Evolutionary conservation across 2,329 filamentous ascomycete species (phyloP).

Genomic region (Ilyonectria robusta): DNA sequence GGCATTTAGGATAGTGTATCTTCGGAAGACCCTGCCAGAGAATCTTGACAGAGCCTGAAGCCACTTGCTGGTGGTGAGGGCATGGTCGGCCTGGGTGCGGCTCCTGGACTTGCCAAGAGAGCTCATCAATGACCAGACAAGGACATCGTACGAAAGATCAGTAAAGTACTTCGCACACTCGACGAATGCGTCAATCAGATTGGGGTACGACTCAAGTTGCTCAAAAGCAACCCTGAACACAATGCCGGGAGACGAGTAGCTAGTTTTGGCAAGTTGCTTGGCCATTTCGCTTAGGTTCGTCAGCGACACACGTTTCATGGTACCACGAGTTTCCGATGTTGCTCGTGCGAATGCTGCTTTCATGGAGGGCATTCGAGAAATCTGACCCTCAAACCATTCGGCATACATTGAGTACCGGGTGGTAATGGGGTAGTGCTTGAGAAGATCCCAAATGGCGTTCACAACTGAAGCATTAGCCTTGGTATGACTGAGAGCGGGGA

Average conservation of each 20-base stretch:
- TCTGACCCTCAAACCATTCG: constrained; percentile 90
- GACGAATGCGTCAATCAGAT: constrained; percentile 94
- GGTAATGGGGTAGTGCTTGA: constrained; percentile 82
- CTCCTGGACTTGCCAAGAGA: constrained; percentile 75
- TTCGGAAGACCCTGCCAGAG: constrained; percentile 89
- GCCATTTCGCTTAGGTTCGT: constrained; percentile 91
- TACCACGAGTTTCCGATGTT: constrained; percentile 83
- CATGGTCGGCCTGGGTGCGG: constrained; percentile 73
- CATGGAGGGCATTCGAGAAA: constrained; percentile 83
- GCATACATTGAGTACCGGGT: constrained; percentile 90
- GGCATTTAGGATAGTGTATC: constrained; percentile 87
- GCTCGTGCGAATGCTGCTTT: constrained; percentile 83
- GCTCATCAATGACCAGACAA: constrained; percentile 93
- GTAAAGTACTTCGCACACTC: constrained; percentile 97
- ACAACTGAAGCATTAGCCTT: constrained; percentile 87
- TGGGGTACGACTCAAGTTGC: constrained; percentile 94
- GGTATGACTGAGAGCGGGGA: constrained; percentile 89
- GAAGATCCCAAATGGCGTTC: constrained; percentile 87
- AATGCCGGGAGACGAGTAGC: constrained; percentile 89
- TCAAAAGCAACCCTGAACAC: constrained; percentile 91
- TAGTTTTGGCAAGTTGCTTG: constrained; percentile 90
- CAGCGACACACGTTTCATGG: constrained; percentile 90
- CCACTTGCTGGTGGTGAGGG: constrained; percentile 89
- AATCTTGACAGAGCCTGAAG: constrained; percentile 91
- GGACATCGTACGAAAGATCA: constrained; percentile 89